These are phyloP conservation scores for Vachellia collinsii DNA, from an alignment of 306 rosid species.

Conservation along the genomic window DNA sequence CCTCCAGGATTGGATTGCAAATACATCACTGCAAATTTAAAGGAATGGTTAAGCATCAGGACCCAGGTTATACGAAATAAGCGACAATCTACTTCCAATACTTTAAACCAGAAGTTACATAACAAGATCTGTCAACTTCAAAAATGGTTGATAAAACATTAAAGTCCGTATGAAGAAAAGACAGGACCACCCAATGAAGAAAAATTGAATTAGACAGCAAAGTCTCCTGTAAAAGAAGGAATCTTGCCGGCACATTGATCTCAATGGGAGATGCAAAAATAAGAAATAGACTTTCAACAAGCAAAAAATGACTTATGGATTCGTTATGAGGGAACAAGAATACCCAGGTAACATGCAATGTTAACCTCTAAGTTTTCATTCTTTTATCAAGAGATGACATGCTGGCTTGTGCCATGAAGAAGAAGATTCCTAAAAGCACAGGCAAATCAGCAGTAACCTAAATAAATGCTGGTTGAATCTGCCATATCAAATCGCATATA, in stretches of 20 bases:
- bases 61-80: neutral
- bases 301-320: neutral
- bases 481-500: neutral
- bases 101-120: neutral
- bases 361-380: neutral
- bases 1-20: constrained; percentile 60
- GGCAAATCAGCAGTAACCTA: neutral
- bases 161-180: neutral
- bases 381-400: neutral
- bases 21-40: constrained; percentile 46
- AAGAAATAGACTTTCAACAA: neutral
- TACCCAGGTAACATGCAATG: neutral
- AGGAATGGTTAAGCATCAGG: neutral
- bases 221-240: neutral
- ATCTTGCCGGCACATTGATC: neutral
- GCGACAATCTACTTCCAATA: neutral
- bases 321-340: neutral
- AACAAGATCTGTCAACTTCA: constrained; percentile 5
- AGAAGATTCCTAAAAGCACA: neutral
- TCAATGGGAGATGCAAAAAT: neutral
- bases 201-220: neutral
- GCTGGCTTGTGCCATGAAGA: neutral
- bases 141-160: neutral
- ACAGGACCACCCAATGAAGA: neutral
- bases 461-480: neutral